Percentiles rank a stretch among this genome's conserved stretches.
phyloP scores from a whole-genome alignment of 2,329 filamentous ascomycete species.

The Zasmidium cellare region DNA sequence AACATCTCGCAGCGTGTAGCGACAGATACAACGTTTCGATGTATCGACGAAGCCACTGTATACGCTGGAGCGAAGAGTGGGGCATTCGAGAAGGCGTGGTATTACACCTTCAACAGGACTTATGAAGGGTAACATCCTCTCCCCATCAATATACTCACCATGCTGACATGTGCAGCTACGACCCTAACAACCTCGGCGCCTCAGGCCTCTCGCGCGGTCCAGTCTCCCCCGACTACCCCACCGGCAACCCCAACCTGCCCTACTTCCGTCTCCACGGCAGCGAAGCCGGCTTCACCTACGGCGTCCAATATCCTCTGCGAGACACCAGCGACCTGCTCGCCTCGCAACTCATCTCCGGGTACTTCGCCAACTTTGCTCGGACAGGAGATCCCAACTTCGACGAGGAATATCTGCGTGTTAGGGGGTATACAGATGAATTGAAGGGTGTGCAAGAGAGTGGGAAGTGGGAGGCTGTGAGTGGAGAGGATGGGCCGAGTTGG shows the following conservation, averaged over 20 bases:
- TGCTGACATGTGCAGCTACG: slow-evolving; percentile 39
- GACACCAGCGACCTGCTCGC: slow-evolving; percentile 53
- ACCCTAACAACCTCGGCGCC: slow-evolving; percentile 55
- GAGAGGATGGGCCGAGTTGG: slow-evolving; percentile 40
- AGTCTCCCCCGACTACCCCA: slow-evolving; percentile 36
- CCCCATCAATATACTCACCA: too few species aligned
- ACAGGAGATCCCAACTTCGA: slow-evolving; percentile 54
- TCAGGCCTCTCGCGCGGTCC: slow-evolving; percentile 37
- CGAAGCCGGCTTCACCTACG: slow-evolving; percentile 40
- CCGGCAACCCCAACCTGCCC: slow-evolving; percentile 53
- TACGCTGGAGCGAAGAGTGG: slow-evolving; percentile 49
- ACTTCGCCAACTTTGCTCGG: slow-evolving; percentile 55
- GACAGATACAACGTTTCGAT: slow-evolving; percentile 62
- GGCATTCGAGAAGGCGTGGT: slow-evolving; percentile 54
- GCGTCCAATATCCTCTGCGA: slow-evolving; percentile 43
- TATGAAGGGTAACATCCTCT: slow-evolving; percentile 34
- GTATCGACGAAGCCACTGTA: slow-evolving; percentile 60
- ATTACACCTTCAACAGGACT: slow-evolving; percentile 61
- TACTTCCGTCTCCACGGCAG: slow-evolving; percentile 61
- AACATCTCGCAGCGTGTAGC: slow-evolving; percentile 56
- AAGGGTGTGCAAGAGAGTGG: slow-evolving; percentile 34
- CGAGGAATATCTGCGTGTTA: slow-evolving; percentile 44
- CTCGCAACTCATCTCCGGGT: slow-evolving; percentile 47
- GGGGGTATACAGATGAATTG: slow-evolving; percentile 46
- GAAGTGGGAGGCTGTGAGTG: slow-evolving; percentile 40